Percentiles rank a stretch among this genome's conserved stretches.
Evolutionary conservation across 2,329 filamentous ascomycete species (phyloP).

Genomic region (Tolypocladium amazonense): DNA sequence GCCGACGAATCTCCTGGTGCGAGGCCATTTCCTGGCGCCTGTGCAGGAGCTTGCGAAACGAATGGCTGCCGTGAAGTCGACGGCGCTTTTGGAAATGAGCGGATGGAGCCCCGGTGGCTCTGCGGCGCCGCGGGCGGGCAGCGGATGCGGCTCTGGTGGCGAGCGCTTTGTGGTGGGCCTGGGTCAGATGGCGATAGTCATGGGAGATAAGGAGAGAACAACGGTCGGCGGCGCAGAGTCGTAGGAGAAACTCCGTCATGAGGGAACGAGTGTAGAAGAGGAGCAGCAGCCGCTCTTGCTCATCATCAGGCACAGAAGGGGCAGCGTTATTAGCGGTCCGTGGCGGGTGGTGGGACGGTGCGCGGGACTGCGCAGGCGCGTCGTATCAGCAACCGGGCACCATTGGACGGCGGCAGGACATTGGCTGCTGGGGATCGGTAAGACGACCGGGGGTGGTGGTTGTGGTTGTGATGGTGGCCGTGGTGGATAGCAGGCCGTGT

Average conservation of each 20-base stretch:
- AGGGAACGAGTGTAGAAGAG: constrained; percentile 11
- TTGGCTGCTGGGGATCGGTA: not conserved
- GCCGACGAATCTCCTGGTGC: constrained; percentile 27
- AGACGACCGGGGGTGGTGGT: not conserved
- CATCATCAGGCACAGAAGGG: not conserved
- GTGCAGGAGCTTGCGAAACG: constrained; percentile 11
- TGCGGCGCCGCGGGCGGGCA: constrained; percentile 25
- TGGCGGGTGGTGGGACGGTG: not conserved
- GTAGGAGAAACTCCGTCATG: constrained; percentile 38
- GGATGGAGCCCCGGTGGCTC: constrained; percentile 24
- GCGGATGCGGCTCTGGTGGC: constrained; percentile 26
- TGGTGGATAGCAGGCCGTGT: too few relatives aligned
- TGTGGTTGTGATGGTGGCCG: not conserved
- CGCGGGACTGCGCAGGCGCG: not conserved
- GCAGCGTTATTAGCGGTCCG: not conserved
- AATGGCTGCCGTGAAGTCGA: constrained; percentile 7
- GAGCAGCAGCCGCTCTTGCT: constrained; percentile 9
- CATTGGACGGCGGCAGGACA: not conserved
- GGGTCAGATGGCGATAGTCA: constrained; percentile 31
- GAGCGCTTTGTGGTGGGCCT: constrained; percentile 26
- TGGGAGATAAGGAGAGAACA: constrained; percentile 33
- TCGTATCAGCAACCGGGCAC: not conserved
- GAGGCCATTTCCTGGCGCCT: constrained; percentile 20
- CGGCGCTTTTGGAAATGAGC: constrained; percentile 24
- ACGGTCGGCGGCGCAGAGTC: constrained; percentile 35